Evolutionary conservation across 2,329 filamentous ascomycete species (phyloP), one percentile per base, ranked within the genome.

Genomic region (Talaromyces marneffei): DNA sequence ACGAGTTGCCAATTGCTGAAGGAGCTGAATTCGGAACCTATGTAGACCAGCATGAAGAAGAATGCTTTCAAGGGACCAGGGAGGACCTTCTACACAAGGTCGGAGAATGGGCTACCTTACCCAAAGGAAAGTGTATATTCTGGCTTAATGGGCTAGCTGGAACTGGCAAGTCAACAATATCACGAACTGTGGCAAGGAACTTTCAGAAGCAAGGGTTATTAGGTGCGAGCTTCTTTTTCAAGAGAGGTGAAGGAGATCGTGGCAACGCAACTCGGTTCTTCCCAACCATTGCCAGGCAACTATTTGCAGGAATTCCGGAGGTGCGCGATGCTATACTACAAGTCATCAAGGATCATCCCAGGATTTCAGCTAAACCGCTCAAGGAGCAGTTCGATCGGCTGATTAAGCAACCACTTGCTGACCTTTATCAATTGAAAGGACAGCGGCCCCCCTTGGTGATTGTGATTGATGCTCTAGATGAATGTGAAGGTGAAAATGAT

Each of bases 211-310:
- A 37, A 44, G 44, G 25, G 8, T 18, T 35, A 8, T 6, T 60
- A 27, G 57, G 33, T 6, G 57, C 57, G 1, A 60, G 61, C 23
- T 62, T 62, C 20, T 60, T 60, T 42, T 60, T 63, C 33, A 63
- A 63, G 23, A 37, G 42, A 62, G 77, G 74, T 1, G 76, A 78
- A 54, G 67, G 65, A 3, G 75, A 79, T 63, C 71, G 75, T 27
- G 71, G 73, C 1, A 71, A 69, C 46, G 70, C 72, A 1, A 64
- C 64, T 4, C 71, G 68, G 53, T 70, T 82, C 39, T 72, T 82
- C 16, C 68, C 76, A 0, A 81, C 78, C 0, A 66, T 70, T 12
- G 20, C n/a, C 9, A 57, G 25, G 2, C 67, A 68, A 52, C 29
- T 82, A 33, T 72, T 74, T 0, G 37, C 23, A 0, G 65, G 61